phyloP scores from a whole-genome alignment of 768 basidiomycete genomes.

The Boletus pseudo-olivaceus region DNA sequence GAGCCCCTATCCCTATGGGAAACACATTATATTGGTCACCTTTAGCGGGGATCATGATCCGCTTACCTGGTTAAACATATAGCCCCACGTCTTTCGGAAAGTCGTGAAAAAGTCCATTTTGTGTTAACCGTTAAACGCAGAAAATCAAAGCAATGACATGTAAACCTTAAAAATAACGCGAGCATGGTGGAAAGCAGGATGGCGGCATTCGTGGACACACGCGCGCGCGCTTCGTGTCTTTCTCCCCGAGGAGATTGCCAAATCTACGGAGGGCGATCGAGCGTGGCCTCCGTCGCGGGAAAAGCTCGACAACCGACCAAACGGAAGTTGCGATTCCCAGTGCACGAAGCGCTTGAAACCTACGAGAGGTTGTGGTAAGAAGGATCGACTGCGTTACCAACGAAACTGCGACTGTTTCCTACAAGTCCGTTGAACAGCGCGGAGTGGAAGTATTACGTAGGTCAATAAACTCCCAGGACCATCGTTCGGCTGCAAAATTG shows the following conservation, averaged over 20 bases:
- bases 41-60: background rate
- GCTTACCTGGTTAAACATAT: background rate
- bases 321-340: background rate
- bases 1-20: background rate
- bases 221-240: background rate
- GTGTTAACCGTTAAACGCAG: background rate
- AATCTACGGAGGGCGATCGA: background rate
- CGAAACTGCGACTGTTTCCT: background rate
- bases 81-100: background rate
- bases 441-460: background rate
- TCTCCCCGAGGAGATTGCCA: conserved; percentile 4
- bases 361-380: background rate
- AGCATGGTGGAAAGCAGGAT: background rate
- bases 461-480: background rate
- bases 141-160: background rate
- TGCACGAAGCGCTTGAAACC: background rate
- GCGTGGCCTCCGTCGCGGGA: background rate
- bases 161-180: background rate
- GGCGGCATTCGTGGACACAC: background rate
- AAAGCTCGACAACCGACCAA: background rate
- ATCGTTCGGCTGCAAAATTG: background rate
- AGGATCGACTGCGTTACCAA: background rate
- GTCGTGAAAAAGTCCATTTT: background rate
- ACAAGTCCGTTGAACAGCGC: too few species aligned
- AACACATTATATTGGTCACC: background rate